phyloP scores from a whole-genome alignment of 164 flowering plant genomes.

The Umbilicus rupestris region DNA sequence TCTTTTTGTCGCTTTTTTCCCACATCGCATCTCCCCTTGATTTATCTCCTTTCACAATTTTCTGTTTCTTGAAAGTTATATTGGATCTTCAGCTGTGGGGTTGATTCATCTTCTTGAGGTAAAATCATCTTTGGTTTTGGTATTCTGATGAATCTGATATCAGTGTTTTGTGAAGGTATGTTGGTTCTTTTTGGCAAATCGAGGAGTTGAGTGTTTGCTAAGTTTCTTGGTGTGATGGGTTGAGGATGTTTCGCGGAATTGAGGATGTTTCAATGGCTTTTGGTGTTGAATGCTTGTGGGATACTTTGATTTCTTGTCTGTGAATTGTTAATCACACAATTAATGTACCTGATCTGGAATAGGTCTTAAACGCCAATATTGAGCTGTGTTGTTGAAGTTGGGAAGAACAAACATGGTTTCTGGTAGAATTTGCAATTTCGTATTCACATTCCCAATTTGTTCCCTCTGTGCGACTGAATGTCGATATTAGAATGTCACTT shows the following conservation, averaged over 20 bases:
- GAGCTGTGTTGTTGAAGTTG: neutral
- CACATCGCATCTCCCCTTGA: neutral
- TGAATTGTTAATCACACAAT: neutral
- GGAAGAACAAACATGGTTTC: neutral
- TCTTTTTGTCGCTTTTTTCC: neutral
- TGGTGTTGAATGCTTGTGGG: neutral
- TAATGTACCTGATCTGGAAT: neutral
- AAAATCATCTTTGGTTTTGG: neutral
- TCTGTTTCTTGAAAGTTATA: neutral
- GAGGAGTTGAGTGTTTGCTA: neutral
- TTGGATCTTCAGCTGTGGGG: neutral
- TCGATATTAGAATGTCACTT: neutral
- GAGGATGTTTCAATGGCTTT: neutral
- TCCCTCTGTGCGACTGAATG: neutral
- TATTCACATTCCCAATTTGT: neutral
- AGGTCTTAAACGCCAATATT: neutral
- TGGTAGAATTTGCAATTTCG: neutral
- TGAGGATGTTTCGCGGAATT: conserved; percentile 1
- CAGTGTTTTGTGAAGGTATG: neutral
- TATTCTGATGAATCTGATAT: neutral
- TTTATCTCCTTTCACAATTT: neutral
- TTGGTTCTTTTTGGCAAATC: neutral
- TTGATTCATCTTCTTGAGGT: neutral
- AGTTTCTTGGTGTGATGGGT: neutral
- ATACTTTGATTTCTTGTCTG: neutral